A percentile compares a stretch with the other conserved stretches of the same genome.
These are phyloP conservation scores for Strobilomyces dryophilus DNA, from an alignment of 768 basidiomycete species.

Conservation along the genomic window DNA sequence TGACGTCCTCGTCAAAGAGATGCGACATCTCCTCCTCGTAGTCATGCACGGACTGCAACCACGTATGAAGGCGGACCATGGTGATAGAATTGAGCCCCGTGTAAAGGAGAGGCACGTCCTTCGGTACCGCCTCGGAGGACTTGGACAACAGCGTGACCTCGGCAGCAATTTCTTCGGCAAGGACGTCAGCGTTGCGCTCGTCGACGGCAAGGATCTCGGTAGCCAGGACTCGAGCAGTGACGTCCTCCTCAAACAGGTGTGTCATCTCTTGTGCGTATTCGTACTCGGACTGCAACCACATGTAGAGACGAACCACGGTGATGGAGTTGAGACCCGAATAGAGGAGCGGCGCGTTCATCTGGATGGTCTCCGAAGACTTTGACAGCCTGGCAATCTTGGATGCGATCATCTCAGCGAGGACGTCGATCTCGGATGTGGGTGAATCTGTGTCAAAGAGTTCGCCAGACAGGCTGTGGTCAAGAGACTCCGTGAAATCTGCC, in stretches of 20 bases:
- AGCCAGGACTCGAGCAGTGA: slow-evolving; percentile 28
- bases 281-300: slow-evolving; percentile 33
- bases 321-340: slow-evolving; percentile 32
- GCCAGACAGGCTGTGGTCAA: slow-evolving; percentile 16
- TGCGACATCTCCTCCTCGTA: slow-evolving; percentile 29
- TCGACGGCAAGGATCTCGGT: slow-evolving; percentile 20
- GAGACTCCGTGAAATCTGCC: slow-evolving; percentile 14
- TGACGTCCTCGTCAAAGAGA: slow-evolving; percentile 32
- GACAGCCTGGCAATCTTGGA: slow-evolving; percentile 30
- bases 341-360: slow-evolving; percentile 30
- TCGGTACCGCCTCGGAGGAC: slow-evolving; percentile 25
- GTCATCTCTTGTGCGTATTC: slow-evolving; percentile 29
- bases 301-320: slow-evolving; percentile 27
- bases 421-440: slow-evolving; percentile 11
- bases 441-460: slow-evolving; percentile 2
- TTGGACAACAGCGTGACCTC: slow-evolving; percentile 31
- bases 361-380: slow-evolving; percentile 24
- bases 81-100: slow-evolving; percentile 32
- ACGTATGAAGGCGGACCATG: slow-evolving; percentile 27
- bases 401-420: slow-evolving; percentile 32
- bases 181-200: not conserved
- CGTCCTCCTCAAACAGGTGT: slow-evolving; percentile 29
- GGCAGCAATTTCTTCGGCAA: slow-evolving; percentile 31
- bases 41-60: slow-evolving; percentile 30
- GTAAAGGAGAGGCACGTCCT: slow-evolving; percentile 32